Conservation (phyloP, 805 yeast species). For the Candida suzukii region DNA sequence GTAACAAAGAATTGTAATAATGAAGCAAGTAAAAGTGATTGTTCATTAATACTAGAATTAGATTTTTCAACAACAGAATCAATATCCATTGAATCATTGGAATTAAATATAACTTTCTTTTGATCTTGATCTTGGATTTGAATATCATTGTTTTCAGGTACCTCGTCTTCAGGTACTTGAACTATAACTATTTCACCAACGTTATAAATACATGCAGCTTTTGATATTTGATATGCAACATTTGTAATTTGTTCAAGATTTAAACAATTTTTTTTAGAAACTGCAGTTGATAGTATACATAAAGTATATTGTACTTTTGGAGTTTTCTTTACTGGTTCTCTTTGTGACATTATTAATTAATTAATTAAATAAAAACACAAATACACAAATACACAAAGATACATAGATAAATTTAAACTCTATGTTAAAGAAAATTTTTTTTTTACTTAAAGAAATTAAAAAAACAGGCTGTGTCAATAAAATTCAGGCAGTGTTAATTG, state of each 20-base stretch:
- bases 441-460: too few species aligned
- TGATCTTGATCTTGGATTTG: constrained; percentile 3
- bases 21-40: constrained; percentile 53
- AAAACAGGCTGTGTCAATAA: too few species aligned
- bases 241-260: constrained; percentile 70
- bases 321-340: constrained; percentile 2
- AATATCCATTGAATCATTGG: constrained; percentile 11
- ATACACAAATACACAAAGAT: too few species aligned
- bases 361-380: too few species aligned
- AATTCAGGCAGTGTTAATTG: too few species aligned
- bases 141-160: too few species aligned
- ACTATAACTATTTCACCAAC: constrained; percentile 72
- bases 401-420: too few species aligned
- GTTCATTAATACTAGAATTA: constrained; percentile 10
- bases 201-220: constrained; percentile 59
- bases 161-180: constrained; percentile 42
- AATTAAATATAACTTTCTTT: not conserved
- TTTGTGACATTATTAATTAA: not conserved
- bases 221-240: constrained; percentile 72
- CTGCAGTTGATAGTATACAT: constrained; percentile 67
- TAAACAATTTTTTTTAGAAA: constrained; percentile 46
- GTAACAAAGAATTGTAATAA: constrained; percentile 77
- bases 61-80: not conserved
- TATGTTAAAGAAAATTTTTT: too few species aligned
- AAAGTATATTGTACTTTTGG: constrained; percentile 39